Evolutionary conservation across 495 filamentous ascomycete genomes (phyloP).

Genomic region (Penicillium lagena): DNA sequence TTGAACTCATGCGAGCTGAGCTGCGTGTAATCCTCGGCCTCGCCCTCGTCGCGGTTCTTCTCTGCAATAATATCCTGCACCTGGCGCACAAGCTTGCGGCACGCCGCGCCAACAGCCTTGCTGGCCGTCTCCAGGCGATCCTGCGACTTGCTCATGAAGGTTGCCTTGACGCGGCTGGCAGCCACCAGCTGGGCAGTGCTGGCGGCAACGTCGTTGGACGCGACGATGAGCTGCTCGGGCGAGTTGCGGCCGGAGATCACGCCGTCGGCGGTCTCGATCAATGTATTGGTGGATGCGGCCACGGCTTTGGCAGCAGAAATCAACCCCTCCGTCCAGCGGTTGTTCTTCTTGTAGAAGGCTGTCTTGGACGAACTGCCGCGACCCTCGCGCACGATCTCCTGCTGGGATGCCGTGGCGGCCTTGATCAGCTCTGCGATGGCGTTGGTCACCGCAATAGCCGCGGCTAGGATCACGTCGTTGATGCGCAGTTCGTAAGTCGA

Average conservation of each 20-base stretch:
- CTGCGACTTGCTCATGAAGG: constrained; percentile 94
- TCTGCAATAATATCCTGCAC: constrained; percentile 91
- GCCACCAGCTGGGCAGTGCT: constrained; percentile 95
- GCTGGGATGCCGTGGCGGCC: constrained; percentile 87
- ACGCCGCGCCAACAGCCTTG: constrained; percentile 88
- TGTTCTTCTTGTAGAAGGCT: constrained; percentile 99
- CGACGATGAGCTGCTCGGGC: constrained; percentile 95
- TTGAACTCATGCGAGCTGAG: constrained; percentile 94
- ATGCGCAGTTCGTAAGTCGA: constrained; percentile 95
- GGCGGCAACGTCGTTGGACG: constrained; percentile 92
- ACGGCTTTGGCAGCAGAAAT: constrained; percentile 97
- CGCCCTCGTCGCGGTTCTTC: constrained; percentile 69
- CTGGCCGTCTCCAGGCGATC: constrained; percentile 84
- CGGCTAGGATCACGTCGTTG: constrained; percentile 89
- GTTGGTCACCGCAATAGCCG: constrained; percentile 91
- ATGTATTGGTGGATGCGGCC: constrained; percentile 79
- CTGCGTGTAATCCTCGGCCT: constrained; percentile 76
- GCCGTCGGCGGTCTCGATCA: constrained; percentile 96
- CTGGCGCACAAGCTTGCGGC: constrained; percentile 80
- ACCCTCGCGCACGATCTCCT: constrained; percentile 96
- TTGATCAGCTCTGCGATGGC: constrained; percentile 95
- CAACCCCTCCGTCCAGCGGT: constrained; percentile 94
- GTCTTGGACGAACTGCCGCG: constrained; percentile 80
- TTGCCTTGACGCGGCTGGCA: constrained; percentile 91
- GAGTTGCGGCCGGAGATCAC: constrained; percentile 87